Base-by-base conservation (phyloP, 2,329 filamentous ascomycete genomes). In the Rhynchosporium graminicola region DNA sequence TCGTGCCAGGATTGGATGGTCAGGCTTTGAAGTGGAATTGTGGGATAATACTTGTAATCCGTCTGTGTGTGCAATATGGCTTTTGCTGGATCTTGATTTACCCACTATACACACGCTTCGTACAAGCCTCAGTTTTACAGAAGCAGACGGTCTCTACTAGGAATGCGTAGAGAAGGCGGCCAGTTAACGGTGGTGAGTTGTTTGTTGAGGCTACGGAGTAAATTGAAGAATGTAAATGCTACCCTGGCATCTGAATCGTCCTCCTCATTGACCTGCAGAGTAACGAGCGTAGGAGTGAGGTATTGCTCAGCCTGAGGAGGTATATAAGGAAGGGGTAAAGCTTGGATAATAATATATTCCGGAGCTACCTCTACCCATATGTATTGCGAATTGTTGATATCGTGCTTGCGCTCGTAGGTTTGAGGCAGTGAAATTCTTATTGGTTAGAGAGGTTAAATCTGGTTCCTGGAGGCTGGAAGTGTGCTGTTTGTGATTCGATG, bases 101-200 rank as follows among this genome's bases (percentile, higher is more conserved):
- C 55, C 46, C 9, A 47, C 40, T 63, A 36, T 2, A 36, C 5
- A 65, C 63, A 65, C 63, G 63, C 65, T 61, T 67, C 65, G 52
- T 48, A 54, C 55, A 55, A 38, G 46, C 33, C 9, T 47, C 61
- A 47, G 26, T 58, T 56, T 67, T 67, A 65, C 65, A 67, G 63
- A 59, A 65, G 60, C 29, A 56, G 54, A 61, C 31, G 28, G 43
- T 47, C 57, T 60, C 47, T 42, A 36, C 33, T 36, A 10, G 33
- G 9, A 38, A 20, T 20, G 20, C 20, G 20, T 20, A 10, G 33
- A 20, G 29, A 28, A 47, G 38, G n/a, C 26, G 13, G 33, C 59
- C 63, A 62, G 33, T 59, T 33, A 60, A 29, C 56, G 20, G 50
- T 31, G 52, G 28, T 33, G 56, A 42, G 47, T 13, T 20, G 13